phyloP scores from a whole-genome alignment of 139 green algal genomes.

The Asterochloris erici region DNA sequence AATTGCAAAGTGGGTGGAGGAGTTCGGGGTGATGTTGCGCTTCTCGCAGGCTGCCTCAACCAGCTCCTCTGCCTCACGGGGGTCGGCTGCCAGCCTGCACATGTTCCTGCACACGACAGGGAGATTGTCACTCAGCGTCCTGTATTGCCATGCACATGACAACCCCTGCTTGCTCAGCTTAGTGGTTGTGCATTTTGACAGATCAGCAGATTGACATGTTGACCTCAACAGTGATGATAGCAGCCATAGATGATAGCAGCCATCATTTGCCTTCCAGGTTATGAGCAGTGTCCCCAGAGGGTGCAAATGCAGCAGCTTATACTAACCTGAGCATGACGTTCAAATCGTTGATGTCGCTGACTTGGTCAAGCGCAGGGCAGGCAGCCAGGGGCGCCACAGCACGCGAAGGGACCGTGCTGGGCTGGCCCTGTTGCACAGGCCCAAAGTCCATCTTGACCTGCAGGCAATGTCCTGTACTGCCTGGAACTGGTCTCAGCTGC shows the following conservation, averaged over 20 bases:
- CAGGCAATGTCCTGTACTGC: not conserved
- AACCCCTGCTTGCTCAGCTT: not conserved
- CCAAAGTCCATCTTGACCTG: not conserved
- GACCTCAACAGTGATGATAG: not conserved
- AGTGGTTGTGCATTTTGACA: not conserved
- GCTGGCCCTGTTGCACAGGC: not conserved
- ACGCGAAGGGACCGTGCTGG: not conserved
- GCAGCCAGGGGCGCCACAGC: not conserved
- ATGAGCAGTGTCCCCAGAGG: not conserved
- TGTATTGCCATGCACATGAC: not conserved
- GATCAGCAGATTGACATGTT: not conserved
- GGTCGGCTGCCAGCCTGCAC: slow-evolving; percentile 7
- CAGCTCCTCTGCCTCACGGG: slow-evolving; percentile 12
- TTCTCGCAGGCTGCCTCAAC: slow-evolving; percentile 14
- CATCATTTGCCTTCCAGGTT: not conserved
- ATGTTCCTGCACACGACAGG: slow-evolving; percentile 4
- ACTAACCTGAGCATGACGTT: slow-evolving; percentile 20
- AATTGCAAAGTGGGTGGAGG: slow-evolving; percentile 1
- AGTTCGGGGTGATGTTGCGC: slow-evolving; percentile 9
- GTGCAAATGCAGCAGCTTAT: not conserved
- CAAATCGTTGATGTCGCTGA: slow-evolving; percentile 2
- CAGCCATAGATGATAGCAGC: not conserved
- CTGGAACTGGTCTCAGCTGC: too few relatives aligned
- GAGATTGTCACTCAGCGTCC: not conserved
- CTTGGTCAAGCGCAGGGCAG: not conserved